Evolutionary conservation across 2,329 filamentous ascomycete genomes (phyloP), one percentile per base, ranked within the genome.

Genomic region (Dactylellina parvicollis): DNA sequence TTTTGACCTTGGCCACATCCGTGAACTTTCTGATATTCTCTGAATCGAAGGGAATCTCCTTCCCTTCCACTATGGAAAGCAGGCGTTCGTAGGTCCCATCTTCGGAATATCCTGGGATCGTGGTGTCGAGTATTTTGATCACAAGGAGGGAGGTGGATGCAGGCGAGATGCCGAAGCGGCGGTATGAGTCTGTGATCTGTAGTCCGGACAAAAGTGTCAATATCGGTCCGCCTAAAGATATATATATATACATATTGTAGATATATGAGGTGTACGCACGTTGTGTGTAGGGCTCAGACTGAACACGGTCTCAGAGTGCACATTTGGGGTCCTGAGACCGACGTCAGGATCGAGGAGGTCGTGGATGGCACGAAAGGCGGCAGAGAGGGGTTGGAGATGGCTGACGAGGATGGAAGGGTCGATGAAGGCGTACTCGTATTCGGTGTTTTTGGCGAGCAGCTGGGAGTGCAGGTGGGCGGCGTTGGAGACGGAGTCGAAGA

Each of bases 401-500:
- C 61, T 75, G 81, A 85, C 74, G 84, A 93, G 89, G 80, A 91
- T 87, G 47, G 87, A 88, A 18, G 92, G 92, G 82, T 99, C 94
- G 49, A 99, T 86, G 76, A 99, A 90, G 32, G 93, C 92, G 83
- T 98, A 98, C 81, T 98, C 92, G 78, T 93, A 98, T 7, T 89
- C 89, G 9, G 87, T 79, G 79, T 98, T 96, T 57, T 91, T 90
- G 4, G 87, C 86, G n/a, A 98, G 84, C 3, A 99, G 87, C 82
- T 97, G 93, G 77, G 89, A 84, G 57, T 92, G 89, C 44, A 99
- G 84, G 78, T 90, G 92, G 0, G 86, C 81, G 9, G 92, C 86
- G 80, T 99, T 99, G 74, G 86, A 80, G 65, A 98, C 87, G 79
- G 91, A 83, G 20, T 84, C 86, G 83, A 95, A 97, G 30, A 96